phyloP scores from a whole-genome alignment of 805 yeast species.

The Lipomyces chichibuensis region DNA sequence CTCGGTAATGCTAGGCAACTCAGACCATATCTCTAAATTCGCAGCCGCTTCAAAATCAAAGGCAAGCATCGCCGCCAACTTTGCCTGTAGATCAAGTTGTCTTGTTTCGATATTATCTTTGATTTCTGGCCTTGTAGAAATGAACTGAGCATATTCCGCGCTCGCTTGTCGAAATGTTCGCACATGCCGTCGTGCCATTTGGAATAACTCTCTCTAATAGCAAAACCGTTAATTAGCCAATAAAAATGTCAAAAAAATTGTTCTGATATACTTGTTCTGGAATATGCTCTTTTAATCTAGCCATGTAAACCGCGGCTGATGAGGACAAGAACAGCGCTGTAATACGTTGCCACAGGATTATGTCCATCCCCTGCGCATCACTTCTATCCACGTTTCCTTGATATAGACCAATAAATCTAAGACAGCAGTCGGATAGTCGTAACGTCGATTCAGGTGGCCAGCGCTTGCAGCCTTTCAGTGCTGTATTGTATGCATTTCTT shows the following conservation, averaged over 20 bases:
- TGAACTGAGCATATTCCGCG: neutral
- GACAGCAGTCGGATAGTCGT: slow-evolving; percentile 17
- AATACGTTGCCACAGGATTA: slow-evolving; percentile 11
- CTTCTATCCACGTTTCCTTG: neutral
- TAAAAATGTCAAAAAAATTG: neutral
- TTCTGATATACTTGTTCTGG: slow-evolving; percentile 15
- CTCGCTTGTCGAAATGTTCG: slow-evolving; percentile 1
- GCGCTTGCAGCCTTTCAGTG: slow-evolving; percentile 22
- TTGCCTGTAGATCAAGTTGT: slow-evolving; percentile 2
- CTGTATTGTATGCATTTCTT: slow-evolving; percentile 27
- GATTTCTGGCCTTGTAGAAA: neutral
- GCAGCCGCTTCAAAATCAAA: slow-evolving; percentile 30
- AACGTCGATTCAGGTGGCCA: slow-evolving; percentile 26
- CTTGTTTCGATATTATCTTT: neutral
- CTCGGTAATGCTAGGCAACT: slow-evolving; percentile 8
- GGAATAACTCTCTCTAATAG: slow-evolving; percentile 6
- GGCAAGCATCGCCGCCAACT: slow-evolving; percentile 15
- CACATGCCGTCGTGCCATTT: slow-evolving; percentile 10
- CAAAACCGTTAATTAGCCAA: neutral
- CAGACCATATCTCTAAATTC: slow-evolving; percentile 17
- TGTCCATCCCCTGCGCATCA: slow-evolving; percentile 3
- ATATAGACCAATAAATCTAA: slow-evolving; percentile 21
- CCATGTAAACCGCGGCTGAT: slow-evolving; percentile 20
- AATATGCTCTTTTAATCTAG: slow-evolving; percentile 9
- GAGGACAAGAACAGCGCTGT: slow-evolving; percentile 9